Conservation (phyloP, 2,329 filamentous ascomycete species). For the Venturia effusa region DNA sequence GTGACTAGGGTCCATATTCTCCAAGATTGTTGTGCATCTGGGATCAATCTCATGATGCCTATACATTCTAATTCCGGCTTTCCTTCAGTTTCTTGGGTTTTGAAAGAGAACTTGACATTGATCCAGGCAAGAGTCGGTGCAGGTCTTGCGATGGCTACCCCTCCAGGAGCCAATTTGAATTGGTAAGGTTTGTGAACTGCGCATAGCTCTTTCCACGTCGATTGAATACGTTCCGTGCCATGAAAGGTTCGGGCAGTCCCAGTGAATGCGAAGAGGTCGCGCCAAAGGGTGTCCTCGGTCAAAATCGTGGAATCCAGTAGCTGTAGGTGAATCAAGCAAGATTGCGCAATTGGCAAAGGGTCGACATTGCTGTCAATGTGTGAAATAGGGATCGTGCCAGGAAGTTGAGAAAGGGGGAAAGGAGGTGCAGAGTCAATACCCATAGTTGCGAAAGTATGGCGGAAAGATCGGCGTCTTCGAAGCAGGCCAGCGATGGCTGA, state of each 20-base stretch:
- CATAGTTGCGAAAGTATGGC: not conserved
- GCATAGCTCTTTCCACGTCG: slow-evolving; percentile 9
- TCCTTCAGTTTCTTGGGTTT: not conserved
- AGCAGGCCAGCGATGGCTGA: not conserved
- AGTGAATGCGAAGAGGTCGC: slow-evolving; percentile 12
- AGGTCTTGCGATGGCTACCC: slow-evolving; percentile 3
- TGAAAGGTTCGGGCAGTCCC: slow-evolving; percentile 11
- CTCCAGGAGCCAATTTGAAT: slow-evolving; percentile 6
- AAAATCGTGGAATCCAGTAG: slow-evolving; percentile 3
- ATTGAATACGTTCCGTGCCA: not conserved
- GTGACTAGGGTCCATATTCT: slow-evolving; percentile 11
- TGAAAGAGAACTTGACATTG: slow-evolving; percentile 7
- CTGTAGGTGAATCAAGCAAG: slow-evolving; percentile 5
- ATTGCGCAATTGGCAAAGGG: slow-evolving; percentile 6
- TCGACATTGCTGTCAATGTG: slow-evolving; percentile 9
- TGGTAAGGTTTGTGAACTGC: not conserved
- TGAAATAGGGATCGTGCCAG: slow-evolving; percentile 7
- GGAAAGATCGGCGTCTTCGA: not conserved
- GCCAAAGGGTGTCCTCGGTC: slow-evolving; percentile 8
- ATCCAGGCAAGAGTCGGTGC: slow-evolving; percentile 6
- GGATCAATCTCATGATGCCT: slow-evolving; percentile 10
- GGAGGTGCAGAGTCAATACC: slow-evolving; percentile 6
- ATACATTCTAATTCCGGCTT: not conserved
- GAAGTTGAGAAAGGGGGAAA: slow-evolving; percentile 10
- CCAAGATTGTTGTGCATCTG: slow-evolving; percentile 7